A percentile compares a stretch with the other conserved stretches of the same genome.
phyloP scores from a whole-genome alignment of 1,139 yeast genomes.

The Kurtzmaniella natalensis region DNA sequence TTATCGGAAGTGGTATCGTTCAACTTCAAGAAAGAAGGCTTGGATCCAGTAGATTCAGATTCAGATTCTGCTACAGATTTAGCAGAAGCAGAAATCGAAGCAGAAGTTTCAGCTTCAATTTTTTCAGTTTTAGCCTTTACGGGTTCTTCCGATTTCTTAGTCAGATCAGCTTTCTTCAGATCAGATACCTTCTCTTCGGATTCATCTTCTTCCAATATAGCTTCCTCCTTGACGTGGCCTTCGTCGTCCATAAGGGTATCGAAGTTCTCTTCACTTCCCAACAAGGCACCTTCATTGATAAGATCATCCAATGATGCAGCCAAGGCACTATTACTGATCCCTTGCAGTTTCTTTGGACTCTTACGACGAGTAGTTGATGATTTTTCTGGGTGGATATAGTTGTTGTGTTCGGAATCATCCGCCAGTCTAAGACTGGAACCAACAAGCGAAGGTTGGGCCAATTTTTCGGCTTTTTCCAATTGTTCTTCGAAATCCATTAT shows the following conservation, averaged over 20 bases:
- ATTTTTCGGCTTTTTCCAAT: slow-evolving; percentile 47
- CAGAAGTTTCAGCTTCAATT: background rate
- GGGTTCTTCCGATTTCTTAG: background rate
- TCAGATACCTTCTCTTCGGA: no score
- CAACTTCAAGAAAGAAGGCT: slow-evolving; percentile 6
- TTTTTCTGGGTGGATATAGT: slow-evolving; percentile 47
- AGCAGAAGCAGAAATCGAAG: background rate
- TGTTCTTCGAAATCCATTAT: slow-evolving; percentile 56
- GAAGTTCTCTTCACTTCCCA: slow-evolving; percentile 55
- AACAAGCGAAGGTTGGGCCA: slow-evolving; percentile 51
- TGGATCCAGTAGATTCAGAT: slow-evolving; percentile 6
- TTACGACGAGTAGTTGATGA: slow-evolving; percentile 17
- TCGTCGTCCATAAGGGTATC: slow-evolving; percentile 47
- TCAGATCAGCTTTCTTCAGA: background rate
- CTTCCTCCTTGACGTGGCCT: slow-evolving; percentile 49
- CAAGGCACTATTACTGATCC: slow-evolving; percentile 14
- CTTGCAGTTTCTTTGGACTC: slow-evolving; percentile 9
- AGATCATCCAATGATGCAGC: slow-evolving; percentile 53
- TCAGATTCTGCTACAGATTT: slow-evolving; percentile 5
- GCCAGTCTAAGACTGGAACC: slow-evolving; percentile 53
- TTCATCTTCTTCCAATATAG: slow-evolving; percentile 20
- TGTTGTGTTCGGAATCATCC: slow-evolving; percentile 44
- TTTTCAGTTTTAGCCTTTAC: background rate
- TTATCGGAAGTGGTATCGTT: no score
- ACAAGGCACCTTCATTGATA: slow-evolving; percentile 56